Conservation (phyloP, 2,329 filamentous ascomycete genomes). For the Acrocalymma vagum region DNA sequence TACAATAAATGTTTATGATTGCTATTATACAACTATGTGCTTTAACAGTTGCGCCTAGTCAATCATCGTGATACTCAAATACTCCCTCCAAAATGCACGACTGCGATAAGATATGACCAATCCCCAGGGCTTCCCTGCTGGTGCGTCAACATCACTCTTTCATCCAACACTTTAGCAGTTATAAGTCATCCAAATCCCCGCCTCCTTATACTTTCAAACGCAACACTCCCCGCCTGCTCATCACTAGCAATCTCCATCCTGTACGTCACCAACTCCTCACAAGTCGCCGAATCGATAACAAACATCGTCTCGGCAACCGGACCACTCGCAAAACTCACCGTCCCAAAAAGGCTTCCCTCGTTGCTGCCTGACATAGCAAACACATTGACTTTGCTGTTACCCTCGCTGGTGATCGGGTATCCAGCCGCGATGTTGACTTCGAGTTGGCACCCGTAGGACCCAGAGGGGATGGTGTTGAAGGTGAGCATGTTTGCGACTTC, state of each 20-base stretch:
- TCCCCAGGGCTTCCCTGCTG: too few species aligned
- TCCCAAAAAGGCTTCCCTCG: slow-evolving; percentile 21
- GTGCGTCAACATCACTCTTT: too few species aligned
- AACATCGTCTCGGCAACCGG: slow-evolving; percentile 23
- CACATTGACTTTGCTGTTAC: slow-evolving; percentile 26
- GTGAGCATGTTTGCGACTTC: slow-evolving; percentile 17
- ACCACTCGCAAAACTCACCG: slow-evolving; percentile 21
- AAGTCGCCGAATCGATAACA: slow-evolving; percentile 24
- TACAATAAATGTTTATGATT: too few species aligned
- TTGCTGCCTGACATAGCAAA: slow-evolving; percentile 14
- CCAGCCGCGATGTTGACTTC: slow-evolving; percentile 33
- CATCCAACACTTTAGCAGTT: too few species aligned
- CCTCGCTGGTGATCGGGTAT: slow-evolving; percentile 23
- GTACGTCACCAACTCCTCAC: slow-evolving; percentile 18
- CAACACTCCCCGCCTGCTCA: slow-evolving; percentile 19
- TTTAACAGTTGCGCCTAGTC: too few species aligned
- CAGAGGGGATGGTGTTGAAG: slow-evolving; percentile 27
- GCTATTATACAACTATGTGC: too few species aligned
- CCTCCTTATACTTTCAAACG: slow-evolving; percentile 28
- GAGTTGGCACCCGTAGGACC: slow-evolving; percentile 34
- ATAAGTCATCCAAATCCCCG: slow-evolving; percentile 26
- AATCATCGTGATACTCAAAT: too few species aligned
- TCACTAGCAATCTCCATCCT: slow-evolving; percentile 23
- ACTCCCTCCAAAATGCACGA: too few species aligned
- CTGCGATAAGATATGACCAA: too few species aligned